Evolutionary conservation across 2,329 filamentous ascomycete genomes (phyloP).

Genomic region (Exophiala aquamarina): DNA sequence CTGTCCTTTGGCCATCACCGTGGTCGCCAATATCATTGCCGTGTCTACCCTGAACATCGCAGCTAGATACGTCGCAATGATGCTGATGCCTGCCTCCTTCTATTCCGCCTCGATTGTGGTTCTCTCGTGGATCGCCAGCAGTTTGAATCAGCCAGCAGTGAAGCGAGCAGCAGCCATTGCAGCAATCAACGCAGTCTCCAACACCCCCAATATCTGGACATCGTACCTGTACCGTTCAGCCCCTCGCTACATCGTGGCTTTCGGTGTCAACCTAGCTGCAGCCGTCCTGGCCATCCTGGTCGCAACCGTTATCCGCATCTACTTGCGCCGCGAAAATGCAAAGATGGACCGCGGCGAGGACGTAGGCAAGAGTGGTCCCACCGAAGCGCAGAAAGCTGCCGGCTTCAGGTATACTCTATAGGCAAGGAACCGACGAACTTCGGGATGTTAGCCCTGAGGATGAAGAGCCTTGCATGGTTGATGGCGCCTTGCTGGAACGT

Average conservation of each 20-base stretch:
- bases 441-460: too few relatives aligned
- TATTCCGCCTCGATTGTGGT: conserved; percentile 63
- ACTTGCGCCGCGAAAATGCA: conserved; percentile 27
- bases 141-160: conserved; percentile 70
- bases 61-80: conserved; percentile 68
- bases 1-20: conserved; percentile 60
- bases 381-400: conserved; percentile 23
- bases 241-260: conserved; percentile 29
- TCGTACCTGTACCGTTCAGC: conserved; percentile 29
- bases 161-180: conserved; percentile 72
- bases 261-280: conserved; percentile 26
- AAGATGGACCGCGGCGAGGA: conserved; percentile 27
- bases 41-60: conserved; percentile 61
- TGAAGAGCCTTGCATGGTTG: too few relatives aligned
- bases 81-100: conserved; percentile 58
- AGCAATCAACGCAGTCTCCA: conserved; percentile 72
- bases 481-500: too few relatives aligned
- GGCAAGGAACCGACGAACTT: background rate
- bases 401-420: conserved; percentile 25
- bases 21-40: conserved; percentile 67
- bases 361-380: conserved; percentile 27
- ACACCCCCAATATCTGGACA: conserved; percentile 40
- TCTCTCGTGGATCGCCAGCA: conserved; percentile 70
- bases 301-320: conserved; percentile 24
- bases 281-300: conserved; percentile 25